phyloP scores from a whole-genome alignment of 1,139 yeast species.

The Candida pseudocylindracea region DNA sequence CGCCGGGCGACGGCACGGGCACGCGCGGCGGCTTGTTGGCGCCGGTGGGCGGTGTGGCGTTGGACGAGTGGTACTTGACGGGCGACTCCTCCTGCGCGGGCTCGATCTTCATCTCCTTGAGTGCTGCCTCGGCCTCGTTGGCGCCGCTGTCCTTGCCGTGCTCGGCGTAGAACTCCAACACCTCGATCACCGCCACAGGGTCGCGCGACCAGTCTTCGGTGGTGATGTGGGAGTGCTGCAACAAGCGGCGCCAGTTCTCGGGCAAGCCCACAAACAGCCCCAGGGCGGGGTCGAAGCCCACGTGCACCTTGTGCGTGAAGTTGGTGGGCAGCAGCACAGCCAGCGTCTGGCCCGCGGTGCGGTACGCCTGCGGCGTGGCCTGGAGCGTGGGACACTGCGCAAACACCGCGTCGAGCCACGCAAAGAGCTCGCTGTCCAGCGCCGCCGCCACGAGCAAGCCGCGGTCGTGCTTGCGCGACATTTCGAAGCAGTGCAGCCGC shows the following conservation, averaged over 20 bases:
- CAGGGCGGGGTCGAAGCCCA: constrained; percentile 42
- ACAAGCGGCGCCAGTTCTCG: constrained; percentile 53
- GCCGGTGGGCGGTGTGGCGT: background rate
- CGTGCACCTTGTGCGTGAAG: constrained; percentile 47
- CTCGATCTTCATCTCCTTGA: constrained; percentile 3
- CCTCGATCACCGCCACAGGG: constrained; percentile 79
- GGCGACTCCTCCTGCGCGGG: constrained; percentile 2
- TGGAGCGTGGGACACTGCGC: constrained; percentile 56
- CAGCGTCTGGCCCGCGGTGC: background rate
- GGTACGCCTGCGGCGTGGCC: constrained; percentile 8
- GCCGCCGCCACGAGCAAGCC: constrained; percentile 59
- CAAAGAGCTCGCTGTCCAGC: constrained; percentile 57
- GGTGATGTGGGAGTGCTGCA: constrained; percentile 59
- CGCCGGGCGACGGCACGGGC: background rate
- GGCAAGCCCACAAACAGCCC: constrained; percentile 66
- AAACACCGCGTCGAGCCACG: constrained; percentile 83
- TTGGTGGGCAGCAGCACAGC: constrained; percentile 64
- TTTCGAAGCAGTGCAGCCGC: constrained; percentile 50
- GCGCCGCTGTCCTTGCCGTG: constrained; percentile 15
- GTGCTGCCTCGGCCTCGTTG: constrained; percentile 10
- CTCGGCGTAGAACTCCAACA: constrained; percentile 60
- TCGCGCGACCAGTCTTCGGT: constrained; percentile 71
- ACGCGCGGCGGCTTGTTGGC: background rate
- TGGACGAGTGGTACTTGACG: background rate
- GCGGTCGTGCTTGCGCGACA: constrained; percentile 40